Percentiles rank a stretch among this genome's conserved stretches.
phyloP scores from a whole-genome alignment of 208 protist genomes.

The Histomonas meleagridis region DNA sequence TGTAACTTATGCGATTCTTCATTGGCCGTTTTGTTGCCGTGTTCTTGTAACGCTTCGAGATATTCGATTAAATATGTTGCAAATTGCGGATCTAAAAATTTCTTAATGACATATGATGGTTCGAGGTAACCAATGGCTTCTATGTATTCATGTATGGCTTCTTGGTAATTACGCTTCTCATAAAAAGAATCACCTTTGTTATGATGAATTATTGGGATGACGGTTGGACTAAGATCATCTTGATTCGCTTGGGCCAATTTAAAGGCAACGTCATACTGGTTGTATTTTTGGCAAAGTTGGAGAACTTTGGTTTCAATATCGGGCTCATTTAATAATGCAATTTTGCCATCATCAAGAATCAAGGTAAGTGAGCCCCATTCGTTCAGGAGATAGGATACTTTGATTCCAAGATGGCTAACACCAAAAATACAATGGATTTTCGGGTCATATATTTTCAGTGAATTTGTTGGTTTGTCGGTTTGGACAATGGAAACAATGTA shows the following conservation, averaged over 20 bases:
- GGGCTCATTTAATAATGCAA: background rate
- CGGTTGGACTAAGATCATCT: background rate
- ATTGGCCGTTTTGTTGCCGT: no score
- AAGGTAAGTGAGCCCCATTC: background rate
- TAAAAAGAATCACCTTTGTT: background rate
- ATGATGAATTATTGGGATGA: background rate
- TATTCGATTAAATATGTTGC: background rate
- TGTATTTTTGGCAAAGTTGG: background rate
- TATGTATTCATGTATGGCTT: conserved; percentile 16
- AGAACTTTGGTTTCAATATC: background rate
- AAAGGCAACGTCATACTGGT: background rate
- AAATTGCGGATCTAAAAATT: conserved; percentile 9
- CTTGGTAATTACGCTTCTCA: background rate
- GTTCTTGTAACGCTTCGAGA: background rate
- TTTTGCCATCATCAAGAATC: background rate
- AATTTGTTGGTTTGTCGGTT: background rate
- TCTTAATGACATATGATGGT: background rate
- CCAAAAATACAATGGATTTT: background rate
- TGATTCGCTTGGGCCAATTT: background rate
- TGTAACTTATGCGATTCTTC: no score
- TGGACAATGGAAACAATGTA: background rate
- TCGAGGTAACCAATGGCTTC: background rate
- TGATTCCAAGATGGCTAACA: background rate
- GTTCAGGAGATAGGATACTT: background rate
- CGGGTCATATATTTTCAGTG: background rate